These are phyloP conservation scores for Geoglossum glabrum DNA, from an alignment of 495 filamentous ascomycete genomes.

Conservation along the genomic window DNA sequence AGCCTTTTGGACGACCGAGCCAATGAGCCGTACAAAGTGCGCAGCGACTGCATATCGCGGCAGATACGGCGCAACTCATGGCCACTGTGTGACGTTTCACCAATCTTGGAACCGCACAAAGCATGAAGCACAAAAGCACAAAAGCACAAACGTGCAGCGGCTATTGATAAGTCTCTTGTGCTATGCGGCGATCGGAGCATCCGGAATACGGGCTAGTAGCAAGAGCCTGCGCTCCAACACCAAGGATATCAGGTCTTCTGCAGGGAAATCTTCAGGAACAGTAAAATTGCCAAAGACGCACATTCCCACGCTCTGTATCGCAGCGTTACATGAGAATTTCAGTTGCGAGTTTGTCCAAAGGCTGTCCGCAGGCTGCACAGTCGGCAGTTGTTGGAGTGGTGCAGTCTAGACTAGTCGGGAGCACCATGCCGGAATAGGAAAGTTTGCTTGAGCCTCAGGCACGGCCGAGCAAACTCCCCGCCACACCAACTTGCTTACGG, in stretches of 20 bases:
- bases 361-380: too few relatives aligned
- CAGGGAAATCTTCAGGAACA: too few relatives aligned
- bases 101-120: not conserved
- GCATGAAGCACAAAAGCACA: not conserved
- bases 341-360: too few relatives aligned
- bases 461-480: too few relatives aligned
- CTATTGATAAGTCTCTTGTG: not conserved
- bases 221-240: too few relatives aligned
- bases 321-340: too few relatives aligned
- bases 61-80: not conserved
- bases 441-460: not conserved
- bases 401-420: not conserved
- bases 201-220: too few relatives aligned
- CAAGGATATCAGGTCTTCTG: too few relatives aligned
- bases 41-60: not conserved
- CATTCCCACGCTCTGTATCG: too few relatives aligned
- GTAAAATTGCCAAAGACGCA: too few relatives aligned
- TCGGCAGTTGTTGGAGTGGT: not conserved
- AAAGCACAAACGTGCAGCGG: not conserved
- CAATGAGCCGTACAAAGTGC: not conserved
- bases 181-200: too few relatives aligned
- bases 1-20: not conserved
- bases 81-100: not conserved
- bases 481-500: too few relatives aligned
- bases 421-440: not conserved